Base-by-base conservation (phyloP, 177 flowering plant genomes). In the Vitis hybrid region DNA sequence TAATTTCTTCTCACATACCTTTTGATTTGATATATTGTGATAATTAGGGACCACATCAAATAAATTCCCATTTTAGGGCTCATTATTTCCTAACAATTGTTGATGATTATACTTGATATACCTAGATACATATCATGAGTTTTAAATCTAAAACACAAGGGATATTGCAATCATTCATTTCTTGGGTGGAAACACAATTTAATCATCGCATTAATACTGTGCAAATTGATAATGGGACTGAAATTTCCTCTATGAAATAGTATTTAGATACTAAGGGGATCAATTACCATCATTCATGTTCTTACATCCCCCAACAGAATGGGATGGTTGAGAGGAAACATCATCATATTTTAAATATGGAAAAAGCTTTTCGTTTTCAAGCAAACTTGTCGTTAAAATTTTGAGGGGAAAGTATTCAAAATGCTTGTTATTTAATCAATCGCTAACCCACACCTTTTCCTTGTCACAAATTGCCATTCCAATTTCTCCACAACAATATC, bases 1-100 rank as follows among this genome's bases (percentile, higher is more conserved):
- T 24, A 6, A 56, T 18, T 55, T 10, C n/a, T 2, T 4, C 65
- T 11, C 2, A 0, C 7, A 11, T 0, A 13, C 3, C 50, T 52
- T 77, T 78, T 75, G 75, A 78, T 19, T 63, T 76, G 6, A 46
- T 76, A 11, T 74, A 82, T 55, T 56, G 57, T 65, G 78, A 76
- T 52, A 64, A 64, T 18, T 78, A 68, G 66, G 75, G 76, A 1
- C 59, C 71, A 4, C 65, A 64, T 56, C 15, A 21, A 4, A 49
- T 32, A 5, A 14, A 49, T 2, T 51, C 73, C 2, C 10, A 19
- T 66, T 24, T 18, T 27, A 73, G 80, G 3, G 65, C 56, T 0
- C n/a, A n/a, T 19, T 72, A 75, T 72, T 70, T 81, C 52, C 18
- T 75, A 1, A 72, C 74, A 3, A 68, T 73, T 55, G 71, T 79